Evolutionary conservation across 345 rosid species (phyloP), one percentile per base, ranked within the genome.

Genomic region (Citrus cavaleriei): DNA sequence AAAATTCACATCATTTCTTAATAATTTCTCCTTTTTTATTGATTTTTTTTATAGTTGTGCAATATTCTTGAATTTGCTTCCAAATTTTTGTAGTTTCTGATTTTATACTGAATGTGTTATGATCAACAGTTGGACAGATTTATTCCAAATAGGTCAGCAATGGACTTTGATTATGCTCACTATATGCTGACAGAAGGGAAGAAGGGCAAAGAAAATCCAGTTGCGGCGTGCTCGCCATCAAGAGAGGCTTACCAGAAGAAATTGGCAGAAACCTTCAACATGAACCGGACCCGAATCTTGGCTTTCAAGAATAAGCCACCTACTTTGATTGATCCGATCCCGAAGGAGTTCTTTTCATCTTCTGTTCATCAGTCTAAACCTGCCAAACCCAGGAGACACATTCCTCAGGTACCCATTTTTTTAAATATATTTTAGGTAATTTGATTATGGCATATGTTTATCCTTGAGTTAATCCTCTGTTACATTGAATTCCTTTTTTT

Each of bases 121-220:
- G 35, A 10, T 51, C 16, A 55, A 54, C 83, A 86, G 88, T 60
- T 85, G 88, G 92, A 89, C 69, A 83, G 88, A 51, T 89, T 89
- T 49, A 87, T 89, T 24, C 88, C 88, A 2, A 86, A 87, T 62
- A 62, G 88, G 24, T 81, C 89, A 4, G 89, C 89, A 4, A 83
- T 89, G 85, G 84, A 89, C 80, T 70, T 84, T 37, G 88, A 84
- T 28, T 87, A 78, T 38, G 89, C 89, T 0, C 84, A 74, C 35
- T 87, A 71, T 80, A 83, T 89, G 89, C 61, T 85, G 37, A 87
- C 86, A 4, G 81, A 78, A 64, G 89, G 85, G 65, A 71, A 75
- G 58, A 86, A 84, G 68, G 82, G 76, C 18, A 77, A 77, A 40
- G 87, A 86, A 65, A 82, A 75, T 55, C 73, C 74, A 18, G 37